Evolutionary conservation across 106 monocot species (phyloP), one percentile per base, ranked within the genome.

Genomic region (Agapanthus africanus): DNA sequence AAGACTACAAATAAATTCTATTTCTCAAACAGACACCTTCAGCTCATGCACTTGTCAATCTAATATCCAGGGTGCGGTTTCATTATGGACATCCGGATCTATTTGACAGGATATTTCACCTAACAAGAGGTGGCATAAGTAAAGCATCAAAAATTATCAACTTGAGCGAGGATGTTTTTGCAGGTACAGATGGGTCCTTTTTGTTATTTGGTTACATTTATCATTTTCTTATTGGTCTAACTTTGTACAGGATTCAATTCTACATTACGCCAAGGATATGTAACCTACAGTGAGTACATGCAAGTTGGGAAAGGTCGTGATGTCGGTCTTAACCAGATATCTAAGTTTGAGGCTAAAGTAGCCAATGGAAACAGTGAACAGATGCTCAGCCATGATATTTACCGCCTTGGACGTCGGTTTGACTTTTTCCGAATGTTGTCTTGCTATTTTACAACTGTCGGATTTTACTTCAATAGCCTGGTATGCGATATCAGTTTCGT

Each of bases 51-150:
- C 6, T 65, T 70, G 32, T 66, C 2, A 15, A 47, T 42, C 9
- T 66, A 14, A 16, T 30, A 28, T 74, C 23, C 70, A 91, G 91
- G 80, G 91, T 91, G 25, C 82, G 87, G 27, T 91, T 91, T 80
- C 91, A 91, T 66, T 91, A 91, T 85, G 91, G 91, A 25, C 91
- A 91, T 70, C 87, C 91, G 34, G 91, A 91, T 82, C 31, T 91
- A 64, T 91, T 91, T 77, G 91, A 91, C 59, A 80, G 91, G 62
- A n/a, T 91, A 52, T 91, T 91, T 74, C 91, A 91, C 68, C 39
- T 91, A 38, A 88, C 88, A 71, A 79, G 74, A 85, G 91, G 91
- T 65, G 91, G 91, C 25, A 73, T 91, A 73, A 91, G 91, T 64
- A 91, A 91, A 83, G 91, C 91, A 59, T 91, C 91, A 52, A 91